These are phyloP conservation scores for Zymoseptoria crescenta DNA, from an alignment of 2,329 filamentous ascomycete genomes.

Conservation along the genomic window DNA sequence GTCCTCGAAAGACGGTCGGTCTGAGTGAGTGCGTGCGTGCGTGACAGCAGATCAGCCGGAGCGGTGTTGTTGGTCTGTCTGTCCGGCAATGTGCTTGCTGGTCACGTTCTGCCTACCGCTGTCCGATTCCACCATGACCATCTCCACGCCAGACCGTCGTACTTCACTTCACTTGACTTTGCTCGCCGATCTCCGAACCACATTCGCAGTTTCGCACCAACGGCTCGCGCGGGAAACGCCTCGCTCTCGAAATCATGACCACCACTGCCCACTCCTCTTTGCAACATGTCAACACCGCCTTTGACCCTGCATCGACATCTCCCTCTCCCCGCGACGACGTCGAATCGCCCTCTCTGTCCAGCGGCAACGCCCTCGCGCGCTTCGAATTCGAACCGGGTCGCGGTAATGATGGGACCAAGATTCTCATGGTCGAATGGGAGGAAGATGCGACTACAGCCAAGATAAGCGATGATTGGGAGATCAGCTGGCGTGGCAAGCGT, in stretches of 20 bases:
- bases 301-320: slow-evolving; percentile 14
- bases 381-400: slow-evolving; percentile 78
- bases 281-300: slow-evolving; percentile 36
- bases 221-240: background rate
- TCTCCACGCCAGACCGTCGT: background rate
- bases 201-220: background rate
- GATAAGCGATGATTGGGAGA: slow-evolving; percentile 57
- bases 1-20: background rate
- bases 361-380: slow-evolving; percentile 59
- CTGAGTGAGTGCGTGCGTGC: background rate
- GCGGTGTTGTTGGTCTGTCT: background rate
- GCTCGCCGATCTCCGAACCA: background rate
- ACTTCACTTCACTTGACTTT: background rate
- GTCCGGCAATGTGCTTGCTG: background rate
- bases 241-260: slow-evolving; percentile 6
- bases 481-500: slow-evolving; percentile 73
- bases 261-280: slow-evolving; percentile 27
- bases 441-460: slow-evolving; percentile 47
- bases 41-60: background rate
- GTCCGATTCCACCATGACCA: background rate
- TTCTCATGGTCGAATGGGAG: slow-evolving; percentile 90
- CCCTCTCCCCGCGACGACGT: slow-evolving; percentile 18
- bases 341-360: slow-evolving; percentile 41
- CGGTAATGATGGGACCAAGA: slow-evolving; percentile 71
- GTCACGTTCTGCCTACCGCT: background rate